Evolutionary conservation across 2,329 filamentous ascomycete species (phyloP).

Genomic region (Claviceps sorghi): DNA sequence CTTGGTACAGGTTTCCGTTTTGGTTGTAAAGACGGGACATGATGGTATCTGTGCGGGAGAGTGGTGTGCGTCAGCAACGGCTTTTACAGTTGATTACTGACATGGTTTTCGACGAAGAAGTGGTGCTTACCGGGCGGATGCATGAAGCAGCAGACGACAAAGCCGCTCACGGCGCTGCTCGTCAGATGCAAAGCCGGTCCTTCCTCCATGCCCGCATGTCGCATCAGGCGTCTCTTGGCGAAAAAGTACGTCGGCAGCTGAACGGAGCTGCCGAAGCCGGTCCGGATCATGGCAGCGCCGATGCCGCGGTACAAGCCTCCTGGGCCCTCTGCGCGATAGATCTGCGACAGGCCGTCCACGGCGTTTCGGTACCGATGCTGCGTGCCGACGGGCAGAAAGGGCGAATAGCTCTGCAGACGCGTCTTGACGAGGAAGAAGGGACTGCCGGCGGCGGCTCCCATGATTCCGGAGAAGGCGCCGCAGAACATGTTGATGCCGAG

Average conservation of each 20-base stretch:
- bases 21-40: conserved; percentile 99
- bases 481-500: conserved; percentile 87
- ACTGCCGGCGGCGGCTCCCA: conserved; percentile 83
- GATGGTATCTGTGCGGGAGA: conserved; percentile 55
- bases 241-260: conserved; percentile 98
- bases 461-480: conserved; percentile 74
- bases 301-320: conserved; percentile 80
- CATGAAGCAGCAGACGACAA: conserved; percentile 96
- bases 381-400: conserved; percentile 87
- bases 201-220: conserved; percentile 78
- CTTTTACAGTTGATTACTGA: too few relatives aligned
- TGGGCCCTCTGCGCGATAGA: conserved; percentile 64
- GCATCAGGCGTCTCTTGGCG: conserved; percentile 72
- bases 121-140: conserved; percentile 65
- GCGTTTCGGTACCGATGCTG: conserved; percentile 87
- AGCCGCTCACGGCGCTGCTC: conserved; percentile 79
- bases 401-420: conserved; percentile 81
- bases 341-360: conserved; percentile 65
- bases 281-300: conserved; percentile 85
- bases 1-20: conserved; percentile 89
- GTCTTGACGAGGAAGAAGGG: conserved; percentile 99
- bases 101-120: too few relatives aligned
- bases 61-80: conserved; percentile 5
- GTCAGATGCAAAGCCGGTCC: conserved; percentile 77
- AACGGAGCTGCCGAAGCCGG: conserved; percentile 88